These are phyloP conservation scores for Phytophthora colocasiae DNA, from an alignment of 352 stramenopile species.

Conservation along the genomic window DNA sequence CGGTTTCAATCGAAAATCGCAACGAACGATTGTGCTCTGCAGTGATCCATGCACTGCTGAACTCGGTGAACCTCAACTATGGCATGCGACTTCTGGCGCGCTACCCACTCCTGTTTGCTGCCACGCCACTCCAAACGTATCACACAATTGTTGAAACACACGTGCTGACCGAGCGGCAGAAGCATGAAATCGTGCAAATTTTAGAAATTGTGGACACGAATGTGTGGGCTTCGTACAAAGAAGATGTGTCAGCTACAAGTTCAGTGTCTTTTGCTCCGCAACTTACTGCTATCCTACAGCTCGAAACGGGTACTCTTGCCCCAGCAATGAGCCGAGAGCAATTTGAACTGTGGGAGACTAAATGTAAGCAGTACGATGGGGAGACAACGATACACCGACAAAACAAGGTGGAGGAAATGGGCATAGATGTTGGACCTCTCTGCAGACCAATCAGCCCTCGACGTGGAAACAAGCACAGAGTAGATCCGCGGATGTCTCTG, in stretches of 20 bases:
- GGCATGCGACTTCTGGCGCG: constrained; percentile 68
- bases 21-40: constrained; percentile 66
- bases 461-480: constrained; percentile 9
- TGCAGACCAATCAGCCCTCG: constrained; percentile 19
- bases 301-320: constrained; percentile 60
- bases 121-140: constrained; percentile 75
- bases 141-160: constrained; percentile 81
- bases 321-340: constrained; percentile 53
- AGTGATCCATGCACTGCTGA: constrained; percentile 75
- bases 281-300: constrained; percentile 65
- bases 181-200: constrained; percentile 70
- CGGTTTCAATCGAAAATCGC: constrained; percentile 44
- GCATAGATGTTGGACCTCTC: constrained; percentile 3
- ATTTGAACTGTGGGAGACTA: constrained; percentile 61
- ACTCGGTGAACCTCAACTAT: constrained; percentile 55
- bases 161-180: constrained; percentile 70
- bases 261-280: constrained; percentile 78
- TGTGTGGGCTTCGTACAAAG: constrained; percentile 82
- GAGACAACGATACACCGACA: constrained; percentile 24
- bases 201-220: constrained; percentile 86
- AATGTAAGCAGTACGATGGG: constrained; percentile 64
- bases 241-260: constrained; percentile 49
- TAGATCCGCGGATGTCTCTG: constrained; percentile 17
- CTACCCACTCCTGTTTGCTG: constrained; percentile 70
- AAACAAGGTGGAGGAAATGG: constrained; percentile 17